phyloP scores from a whole-genome alignment of 345 rosid genomes.

The Eutrema japonicum region DNA sequence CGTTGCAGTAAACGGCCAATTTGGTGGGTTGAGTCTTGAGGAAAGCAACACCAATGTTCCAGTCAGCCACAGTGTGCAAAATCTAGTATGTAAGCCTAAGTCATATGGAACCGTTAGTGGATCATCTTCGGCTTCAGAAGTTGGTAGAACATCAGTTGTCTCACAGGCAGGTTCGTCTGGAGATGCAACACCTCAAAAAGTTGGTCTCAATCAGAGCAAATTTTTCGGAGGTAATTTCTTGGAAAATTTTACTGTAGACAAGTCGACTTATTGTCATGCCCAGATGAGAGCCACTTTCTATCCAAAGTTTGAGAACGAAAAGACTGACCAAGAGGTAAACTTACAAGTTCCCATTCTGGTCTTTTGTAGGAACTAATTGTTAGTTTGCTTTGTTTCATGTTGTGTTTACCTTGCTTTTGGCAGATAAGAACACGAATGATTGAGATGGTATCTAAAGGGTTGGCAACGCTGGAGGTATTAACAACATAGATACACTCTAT shows the following conservation, averaged over 20 bases:
- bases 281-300: constrained; percentile 95
- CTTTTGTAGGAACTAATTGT: neutral
- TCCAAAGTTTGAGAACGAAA: constrained; percentile 97
- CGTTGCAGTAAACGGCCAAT: constrained; percentile 38
- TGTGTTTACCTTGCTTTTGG: constrained; percentile 19
- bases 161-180: constrained; percentile 34
- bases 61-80: constrained; percentile 40
- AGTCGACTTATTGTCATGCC: constrained; percentile 62
- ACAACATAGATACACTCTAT: constrained; percentile 3
- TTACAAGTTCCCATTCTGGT: constrained; percentile 3
- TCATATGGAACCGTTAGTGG: constrained; percentile 63
- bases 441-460: constrained; percentile 87
- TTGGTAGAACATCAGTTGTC: constrained; percentile 23
- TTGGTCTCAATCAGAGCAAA: constrained; percentile 50
- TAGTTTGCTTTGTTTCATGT: constrained; percentile 7
- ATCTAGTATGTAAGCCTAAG: constrained; percentile 57
- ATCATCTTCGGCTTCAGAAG: constrained; percentile 39
- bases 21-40: constrained; percentile 57
- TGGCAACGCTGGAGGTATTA: constrained; percentile 85
- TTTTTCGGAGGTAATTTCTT: constrained; percentile 51
- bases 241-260: constrained; percentile 70
- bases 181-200: constrained; percentile 36
- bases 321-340: constrained; percentile 93
- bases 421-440: constrained; percentile 89
- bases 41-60: constrained; percentile 45